These are phyloP conservation scores for Triglochin maritima DNA, from an alignment of 106 monocot genomes.

Conservation along the genomic window DNA sequence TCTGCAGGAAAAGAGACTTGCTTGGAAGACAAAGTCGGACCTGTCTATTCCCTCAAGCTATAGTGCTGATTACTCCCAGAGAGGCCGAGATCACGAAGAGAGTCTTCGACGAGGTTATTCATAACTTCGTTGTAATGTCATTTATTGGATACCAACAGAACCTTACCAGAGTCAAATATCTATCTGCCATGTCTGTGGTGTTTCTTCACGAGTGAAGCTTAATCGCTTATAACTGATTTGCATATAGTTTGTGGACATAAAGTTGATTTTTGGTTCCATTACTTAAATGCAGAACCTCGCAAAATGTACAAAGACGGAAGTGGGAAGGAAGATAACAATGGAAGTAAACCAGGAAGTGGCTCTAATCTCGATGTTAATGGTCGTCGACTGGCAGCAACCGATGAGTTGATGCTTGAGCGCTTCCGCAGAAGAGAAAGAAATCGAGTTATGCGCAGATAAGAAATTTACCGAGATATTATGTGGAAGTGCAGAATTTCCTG, in stretches of 20 bases:
- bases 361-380: slow-evolving; percentile 27
- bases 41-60: slow-evolving; percentile 81
- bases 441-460: slow-evolving; percentile 77
- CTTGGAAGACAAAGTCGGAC: slow-evolving; percentile 63
- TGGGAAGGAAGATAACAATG: slow-evolving; percentile 14
- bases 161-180: neutral
- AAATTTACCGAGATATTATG: neutral
- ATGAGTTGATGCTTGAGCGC: slow-evolving; percentile 92
- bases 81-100: slow-evolving; percentile 88
- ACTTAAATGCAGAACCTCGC: slow-evolving; percentile 52
- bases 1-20: slow-evolving; percentile 84
- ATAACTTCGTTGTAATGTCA: neutral
- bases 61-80: slow-evolving; percentile 95
- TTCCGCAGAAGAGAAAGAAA: slow-evolving; percentile 82
- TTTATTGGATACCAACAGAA: neutral
- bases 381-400: slow-evolving; percentile 84
- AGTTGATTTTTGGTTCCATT: neutral
- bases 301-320: slow-evolving; percentile 46
- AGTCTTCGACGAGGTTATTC: slow-evolving; percentile 77
- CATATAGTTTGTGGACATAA: neutral
- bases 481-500: no score
- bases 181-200: neutral
- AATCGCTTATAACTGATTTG: neutral
- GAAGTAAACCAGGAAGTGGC: slow-evolving; percentile 31
- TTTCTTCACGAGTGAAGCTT: no score